Evolutionary conservation across 1,284 basidiomycete species (phyloP).

Genomic region (Ganoderma boninense): DNA sequence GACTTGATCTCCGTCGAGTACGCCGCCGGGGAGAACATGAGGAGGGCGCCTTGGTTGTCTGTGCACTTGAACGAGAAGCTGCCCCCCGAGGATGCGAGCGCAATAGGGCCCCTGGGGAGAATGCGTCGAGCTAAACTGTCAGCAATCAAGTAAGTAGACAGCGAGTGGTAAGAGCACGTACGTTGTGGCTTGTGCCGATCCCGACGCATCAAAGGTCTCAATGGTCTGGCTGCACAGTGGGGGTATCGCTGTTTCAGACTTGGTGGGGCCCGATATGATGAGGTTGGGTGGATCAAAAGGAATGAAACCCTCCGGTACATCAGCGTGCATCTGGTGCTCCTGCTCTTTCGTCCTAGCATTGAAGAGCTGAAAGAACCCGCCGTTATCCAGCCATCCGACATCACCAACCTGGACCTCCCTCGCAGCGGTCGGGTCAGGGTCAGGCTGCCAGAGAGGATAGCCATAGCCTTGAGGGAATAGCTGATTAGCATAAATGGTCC

Average conservation of each 20-base stretch:
- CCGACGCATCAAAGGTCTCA: slow-evolving; percentile 14
- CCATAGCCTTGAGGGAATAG: slow-evolving; percentile 28
- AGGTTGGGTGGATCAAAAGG: slow-evolving; percentile 18
- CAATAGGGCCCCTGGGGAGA: not conserved
- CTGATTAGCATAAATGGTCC: slow-evolving; percentile 23
- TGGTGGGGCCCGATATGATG: slow-evolving; percentile 9
- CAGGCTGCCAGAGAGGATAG: slow-evolving; percentile 32
- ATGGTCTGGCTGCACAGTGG: slow-evolving; percentile 24
- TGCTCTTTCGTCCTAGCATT: slow-evolving; percentile 14
- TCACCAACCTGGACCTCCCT: slow-evolving; percentile 34
- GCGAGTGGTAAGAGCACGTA: not conserved
- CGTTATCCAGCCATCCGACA: slow-evolving; percentile 34
- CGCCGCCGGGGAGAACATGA: slow-evolving; percentile 13
- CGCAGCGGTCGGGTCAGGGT: not conserved
- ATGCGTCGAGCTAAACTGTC: not conserved
- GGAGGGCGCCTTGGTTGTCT: slow-evolving; percentile 23
- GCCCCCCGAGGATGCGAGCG: slow-evolving; percentile 5
- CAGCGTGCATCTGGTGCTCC: slow-evolving; percentile 7
- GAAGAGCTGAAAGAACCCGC: slow-evolving; percentile 34
- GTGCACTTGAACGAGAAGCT: slow-evolving; percentile 23
- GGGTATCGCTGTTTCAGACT: slow-evolving; percentile 11
- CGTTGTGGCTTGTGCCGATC: not conserved
- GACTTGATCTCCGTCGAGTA: slow-evolving; percentile 21
- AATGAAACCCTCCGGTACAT: slow-evolving; percentile 18
- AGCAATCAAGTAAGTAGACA: no score